Evolutionary conservation across 2,329 filamentous ascomycete genomes (phyloP), one percentile per base, ranked within the genome.

Genomic region (Penicillium oxalicum): DNA sequence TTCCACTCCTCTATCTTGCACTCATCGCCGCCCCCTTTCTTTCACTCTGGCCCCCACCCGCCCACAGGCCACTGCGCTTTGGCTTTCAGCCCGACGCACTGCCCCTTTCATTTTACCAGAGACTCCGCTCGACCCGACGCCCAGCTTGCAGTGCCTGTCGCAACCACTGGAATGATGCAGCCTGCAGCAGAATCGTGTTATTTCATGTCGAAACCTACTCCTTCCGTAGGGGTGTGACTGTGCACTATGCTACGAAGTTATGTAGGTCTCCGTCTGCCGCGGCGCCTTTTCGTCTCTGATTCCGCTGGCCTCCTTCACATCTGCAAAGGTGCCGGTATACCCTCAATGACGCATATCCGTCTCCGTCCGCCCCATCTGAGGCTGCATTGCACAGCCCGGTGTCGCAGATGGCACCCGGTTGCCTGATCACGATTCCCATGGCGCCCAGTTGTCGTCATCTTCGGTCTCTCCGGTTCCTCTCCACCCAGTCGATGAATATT

Each of bases 61-160:
- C n/a, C n/a, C n/a, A n/a, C n/a, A n/a, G n/a, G 25, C 35, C n/a
- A 37, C n/a, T 37, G 5, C 35, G 35, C 35, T 24, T 3, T 37
- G 35, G 35, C 35, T 35, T 37, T 37, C 35, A 40, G 24, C 24
- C 48, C 40, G 35, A 53, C 47, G 35, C 47, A 52, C 44, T 55
- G 45, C 50, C 48, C 50, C 43, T 50, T 53, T 48, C 44, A 53
- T 55, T 49, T 55, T 47, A 49, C 36, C 12, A 40, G 48, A 55
- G 48, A 55, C 51, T 36, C 45, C 53, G 48, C 50, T 49, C 45
- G 42, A 55, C 51, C 53, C 46, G 45, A 49, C 12, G 6, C 40
- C 40, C 29, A 47, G 27, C 48, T 50, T 24, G 44, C 43, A 43
- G 39, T 47, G 52, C 5, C 44, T 26, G 47, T 44, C 39, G 49